Base-by-base conservation (phyloP, 2,329 filamentous ascomycete genomes). In the Aspergillus candidus region DNA sequence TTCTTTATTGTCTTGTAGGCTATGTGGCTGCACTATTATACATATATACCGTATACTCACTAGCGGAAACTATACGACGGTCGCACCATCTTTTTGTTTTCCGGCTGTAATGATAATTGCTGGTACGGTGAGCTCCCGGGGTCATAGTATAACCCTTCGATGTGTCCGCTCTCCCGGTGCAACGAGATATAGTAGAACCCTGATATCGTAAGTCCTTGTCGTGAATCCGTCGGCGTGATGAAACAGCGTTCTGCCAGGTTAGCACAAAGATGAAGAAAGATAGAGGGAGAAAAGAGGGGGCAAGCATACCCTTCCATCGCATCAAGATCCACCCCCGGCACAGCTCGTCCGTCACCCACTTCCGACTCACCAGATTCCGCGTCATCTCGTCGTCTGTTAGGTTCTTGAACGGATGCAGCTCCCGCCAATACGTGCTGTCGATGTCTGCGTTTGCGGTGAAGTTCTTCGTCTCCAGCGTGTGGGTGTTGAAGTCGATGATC, bases 401-500 rank as follows among this genome's bases (percentile, higher is more conserved):
- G 44, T 68, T 57, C 49, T 69, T 69, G 51, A 75, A 74, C 4
- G 72, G 72, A 17, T 71, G 69, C 29, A 75, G 44, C 50, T 72
- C 63, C 27, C 69, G 64, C 72, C 72, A 75, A 50, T 75, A 74
- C 15, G 65, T 69, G 45, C 68, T 67, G 49, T 75, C 72, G 17
- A 70, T 66, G 13, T 72, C 68, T 3, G 66, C 59, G 46, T 70
- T 67, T 32, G 71, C 69, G 41, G 71, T 67, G 51, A 72, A 72
- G 47, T 64, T 68, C 50, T 71, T 71, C 10, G 72, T 75, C 48
- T 73, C 68, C 11, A 75, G 55, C 1, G 68, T 71, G 47, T 74
- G 68, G 2, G 56, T 66, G 50, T 71, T 70, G 52, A 85, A 79
- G 58, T 85, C 82, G 48, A 85, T 77, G 47, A 85, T 83, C 57